These are phyloP conservation scores for Plasmopara halstedii DNA, from an alignment of 352 stramenopile genomes.

Conservation along the genomic window DNA sequence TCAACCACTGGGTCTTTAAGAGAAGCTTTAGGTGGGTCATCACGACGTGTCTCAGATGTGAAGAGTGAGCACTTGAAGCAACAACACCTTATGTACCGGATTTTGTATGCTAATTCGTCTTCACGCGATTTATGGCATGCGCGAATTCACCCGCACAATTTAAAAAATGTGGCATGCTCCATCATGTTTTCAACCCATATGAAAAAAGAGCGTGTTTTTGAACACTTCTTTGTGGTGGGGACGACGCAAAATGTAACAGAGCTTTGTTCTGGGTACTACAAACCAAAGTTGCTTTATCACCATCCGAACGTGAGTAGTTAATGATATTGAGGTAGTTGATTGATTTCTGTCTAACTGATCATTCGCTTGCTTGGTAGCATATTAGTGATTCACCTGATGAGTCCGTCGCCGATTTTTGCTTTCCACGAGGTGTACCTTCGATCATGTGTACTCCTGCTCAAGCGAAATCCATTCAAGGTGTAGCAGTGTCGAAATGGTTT, in stretches of 20 bases:
- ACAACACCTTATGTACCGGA: constrained; percentile 65
- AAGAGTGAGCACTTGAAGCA: constrained; percentile 27
- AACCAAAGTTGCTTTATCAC: constrained; percentile 61
- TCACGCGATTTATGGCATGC: constrained; percentile 53
- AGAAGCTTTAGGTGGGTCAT: constrained; percentile 18
- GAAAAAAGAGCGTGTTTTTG: constrained; percentile 76
- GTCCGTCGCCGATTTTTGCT: constrained; percentile 73
- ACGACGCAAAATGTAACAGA: constrained; percentile 30
- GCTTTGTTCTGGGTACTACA: constrained; percentile 49
- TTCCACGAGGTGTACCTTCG: constrained; percentile 62
- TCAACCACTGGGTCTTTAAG: constrained; percentile 43
- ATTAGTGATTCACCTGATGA: constrained; percentile 32
- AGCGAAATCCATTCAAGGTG: constrained; percentile 32
- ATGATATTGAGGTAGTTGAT: neutral
- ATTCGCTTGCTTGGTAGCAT: constrained; percentile 14
- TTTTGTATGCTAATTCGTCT: constrained; percentile 66
- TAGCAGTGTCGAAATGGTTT: constrained; percentile 61
- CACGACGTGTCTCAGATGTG: constrained; percentile 16
- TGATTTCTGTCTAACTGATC: neutral
- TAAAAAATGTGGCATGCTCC: constrained; percentile 58
- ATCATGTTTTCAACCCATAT: constrained; percentile 78
- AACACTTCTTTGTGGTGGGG: constrained; percentile 73
- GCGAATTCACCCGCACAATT: constrained; percentile 31
- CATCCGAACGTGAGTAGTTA: constrained; percentile 45
- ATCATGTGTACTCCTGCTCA: constrained; percentile 51